A percentile compares a stretch with the other conserved stretches of the same genome.
Evolutionary conservation across 306 rosid species (phyloP).

Genomic region (Sindora glabra): DNA sequence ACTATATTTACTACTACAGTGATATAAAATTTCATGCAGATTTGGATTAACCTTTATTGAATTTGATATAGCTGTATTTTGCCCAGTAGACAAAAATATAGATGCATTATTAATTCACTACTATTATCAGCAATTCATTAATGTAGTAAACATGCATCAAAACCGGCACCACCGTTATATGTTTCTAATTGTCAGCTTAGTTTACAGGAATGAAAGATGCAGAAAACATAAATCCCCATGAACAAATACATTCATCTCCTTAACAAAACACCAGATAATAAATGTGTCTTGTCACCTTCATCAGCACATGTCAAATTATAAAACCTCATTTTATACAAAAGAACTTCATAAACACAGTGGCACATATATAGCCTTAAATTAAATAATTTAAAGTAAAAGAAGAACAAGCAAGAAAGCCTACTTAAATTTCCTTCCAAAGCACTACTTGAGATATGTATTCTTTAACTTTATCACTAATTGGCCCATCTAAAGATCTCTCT

Average conservation of each 20-base stretch:
- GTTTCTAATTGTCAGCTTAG: neutral
- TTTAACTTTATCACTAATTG: constrained; percentile 47
- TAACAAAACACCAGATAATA: neutral
- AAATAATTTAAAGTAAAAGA: neutral
- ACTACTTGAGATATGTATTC: constrained; percentile 67
- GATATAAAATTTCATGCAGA: neutral
- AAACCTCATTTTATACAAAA: neutral
- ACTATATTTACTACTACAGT: neutral
- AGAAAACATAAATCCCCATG: neutral
- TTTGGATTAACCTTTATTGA: neutral
- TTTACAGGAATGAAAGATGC: neutral
- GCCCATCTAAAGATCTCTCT: constrained; percentile 73
- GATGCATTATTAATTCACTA: neutral
- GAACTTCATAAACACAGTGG: neutral
- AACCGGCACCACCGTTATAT: neutral
- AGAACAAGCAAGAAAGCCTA: neutral
- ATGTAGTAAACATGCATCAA: constrained; percentile 9
- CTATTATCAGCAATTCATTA: neutral
- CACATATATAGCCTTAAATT: neutral
- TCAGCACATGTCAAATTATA: neutral
- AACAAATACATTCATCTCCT: neutral
- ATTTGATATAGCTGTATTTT: neutral
- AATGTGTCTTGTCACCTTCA: neutral
- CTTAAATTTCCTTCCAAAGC: constrained; percentile 2
- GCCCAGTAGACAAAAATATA: too few species aligned